Evolutionary conservation across 495 filamentous ascomycete genomes (phyloP).

Genomic region (Penicillium argentinense): DNA sequence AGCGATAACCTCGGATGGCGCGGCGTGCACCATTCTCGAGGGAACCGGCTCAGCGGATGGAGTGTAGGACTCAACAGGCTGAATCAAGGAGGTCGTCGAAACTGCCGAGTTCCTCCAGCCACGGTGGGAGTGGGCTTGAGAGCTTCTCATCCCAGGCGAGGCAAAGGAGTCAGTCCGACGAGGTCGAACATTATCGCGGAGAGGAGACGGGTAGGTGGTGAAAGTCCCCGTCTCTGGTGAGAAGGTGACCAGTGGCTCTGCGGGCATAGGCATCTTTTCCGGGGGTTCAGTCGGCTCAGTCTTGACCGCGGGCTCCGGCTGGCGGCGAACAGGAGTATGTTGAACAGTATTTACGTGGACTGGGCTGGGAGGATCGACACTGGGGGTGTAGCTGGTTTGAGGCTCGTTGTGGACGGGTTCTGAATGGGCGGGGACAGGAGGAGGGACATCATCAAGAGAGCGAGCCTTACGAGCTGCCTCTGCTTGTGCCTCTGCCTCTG

Average conservation of each 20-base stretch:
- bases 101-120: constrained; percentile 9
- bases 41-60: constrained; percentile 16
- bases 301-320: constrained; percentile 14
- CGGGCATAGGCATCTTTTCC: constrained; percentile 29
- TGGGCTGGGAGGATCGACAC: constrained; percentile 18
- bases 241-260: constrained; percentile 44
- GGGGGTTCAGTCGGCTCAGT: constrained; percentile 27
- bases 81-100: constrained; percentile 14
- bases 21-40: constrained; percentile 2
- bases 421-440: constrained; percentile 1
- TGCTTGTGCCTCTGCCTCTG: constrained; percentile 2
- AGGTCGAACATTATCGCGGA: constrained; percentile 27
- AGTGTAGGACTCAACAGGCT: constrained; percentile 16
- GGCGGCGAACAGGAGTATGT: background rate
- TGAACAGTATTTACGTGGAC: background rate
- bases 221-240: constrained; percentile 53
- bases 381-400: constrained; percentile 21
- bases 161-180: constrained; percentile 13
- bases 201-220: constrained; percentile 43
- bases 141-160: constrained; percentile 5
- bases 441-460: background rate
- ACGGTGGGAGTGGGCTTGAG: background rate
- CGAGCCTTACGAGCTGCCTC: constrained; percentile 4
- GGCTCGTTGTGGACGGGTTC: background rate
- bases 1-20: background rate